Evolutionary conservation across 2,329 filamentous ascomycete species (phyloP).

Genomic region (Plectosphaerella plurivora): DNA sequence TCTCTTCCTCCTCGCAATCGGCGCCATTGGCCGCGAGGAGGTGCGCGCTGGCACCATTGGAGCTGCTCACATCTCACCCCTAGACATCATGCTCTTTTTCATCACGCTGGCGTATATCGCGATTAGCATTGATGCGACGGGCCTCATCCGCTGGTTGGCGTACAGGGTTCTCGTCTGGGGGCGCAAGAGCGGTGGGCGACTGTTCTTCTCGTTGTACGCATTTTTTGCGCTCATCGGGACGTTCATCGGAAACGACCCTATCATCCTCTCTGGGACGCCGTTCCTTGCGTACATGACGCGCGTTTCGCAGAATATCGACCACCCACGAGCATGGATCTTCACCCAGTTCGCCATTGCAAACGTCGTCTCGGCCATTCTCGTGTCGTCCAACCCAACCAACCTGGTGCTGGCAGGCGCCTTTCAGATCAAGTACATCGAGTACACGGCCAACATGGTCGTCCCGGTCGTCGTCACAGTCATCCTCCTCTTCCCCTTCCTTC

Average conservation of each 20-base stretch:
- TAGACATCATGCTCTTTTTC: conserved; percentile 74
- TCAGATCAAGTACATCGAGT: conserved; percentile 65
- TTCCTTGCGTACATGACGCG: conserved; percentile 75
- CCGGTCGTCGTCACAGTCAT: conserved; percentile 65
- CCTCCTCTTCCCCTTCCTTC: conserved; percentile 63
- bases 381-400: conserved; percentile 76
- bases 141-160: conserved; percentile 65
- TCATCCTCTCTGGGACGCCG: conserved; percentile 69
- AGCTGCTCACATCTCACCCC: conserved; percentile 59
- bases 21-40: conserved; percentile 62
- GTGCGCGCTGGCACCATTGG: conserved; percentile 66
- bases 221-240: conserved; percentile 67
- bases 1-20: conserved; percentile 65
- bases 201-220: conserved; percentile 69
- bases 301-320: conserved; percentile 65
- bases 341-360: conserved; percentile 70
- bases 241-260: conserved; percentile 72
- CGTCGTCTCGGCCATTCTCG: conserved; percentile 69
- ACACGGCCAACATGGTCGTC: conserved; percentile 75
- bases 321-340: conserved; percentile 69
- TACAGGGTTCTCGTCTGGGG: conserved; percentile 67
- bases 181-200: conserved; percentile 59
- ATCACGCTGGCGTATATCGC: conserved; percentile 71
- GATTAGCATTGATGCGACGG: conserved; percentile 72
- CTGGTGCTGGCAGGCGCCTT: conserved; percentile 71